Percentiles rank a stretch among this genome's conserved stretches.
phyloP scores from a whole-genome alignment of 1,139 yeast species.

The Protomyces arabidopsidicola region DNA sequence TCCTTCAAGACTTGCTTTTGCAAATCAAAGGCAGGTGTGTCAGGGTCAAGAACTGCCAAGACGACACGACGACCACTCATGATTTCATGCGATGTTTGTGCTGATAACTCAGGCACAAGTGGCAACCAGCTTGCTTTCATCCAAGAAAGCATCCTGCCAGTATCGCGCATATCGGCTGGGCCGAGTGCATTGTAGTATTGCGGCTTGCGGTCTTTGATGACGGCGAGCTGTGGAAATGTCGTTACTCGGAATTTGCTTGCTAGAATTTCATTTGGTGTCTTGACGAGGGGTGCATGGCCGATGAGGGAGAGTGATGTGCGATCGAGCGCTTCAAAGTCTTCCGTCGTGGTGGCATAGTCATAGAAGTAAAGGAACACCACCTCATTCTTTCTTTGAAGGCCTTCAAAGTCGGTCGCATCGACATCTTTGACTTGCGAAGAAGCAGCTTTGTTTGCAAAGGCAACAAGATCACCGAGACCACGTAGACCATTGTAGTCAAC shows the following conservation, averaged over 20 bases:
- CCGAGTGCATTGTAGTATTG: conserved; percentile 38
- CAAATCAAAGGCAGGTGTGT: conserved; percentile 34
- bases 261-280: conserved; percentile 38
- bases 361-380: conserved; percentile 41
- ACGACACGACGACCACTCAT: conserved; percentile 38
- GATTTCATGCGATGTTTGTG: conserved; percentile 39
- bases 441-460: conserved; percentile 39
- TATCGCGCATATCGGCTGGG: conserved; percentile 40
- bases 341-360: conserved; percentile 41
- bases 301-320: conserved; percentile 39
- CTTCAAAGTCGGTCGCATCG: conserved; percentile 35
- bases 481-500: conserved; percentile 40
- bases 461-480: conserved; percentile 39
- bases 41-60: conserved; percentile 40
- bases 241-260: conserved; percentile 37
- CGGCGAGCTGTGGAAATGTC: conserved; percentile 40
- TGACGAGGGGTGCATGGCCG: conserved; percentile 40
- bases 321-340: conserved; percentile 43
- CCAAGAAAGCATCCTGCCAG: conserved; percentile 38
- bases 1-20: conserved; percentile 38
- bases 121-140: conserved; percentile 40
- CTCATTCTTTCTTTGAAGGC: conserved; percentile 33
- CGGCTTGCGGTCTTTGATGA: conserved; percentile 37
- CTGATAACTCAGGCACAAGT: conserved; percentile 41
- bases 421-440: conserved; percentile 37